Percentiles rank a stretch among this genome's conserved stretches.
Evolutionary conservation across 306 rosid genomes (phyloP).

Genomic region (Lupinus albus): DNA sequence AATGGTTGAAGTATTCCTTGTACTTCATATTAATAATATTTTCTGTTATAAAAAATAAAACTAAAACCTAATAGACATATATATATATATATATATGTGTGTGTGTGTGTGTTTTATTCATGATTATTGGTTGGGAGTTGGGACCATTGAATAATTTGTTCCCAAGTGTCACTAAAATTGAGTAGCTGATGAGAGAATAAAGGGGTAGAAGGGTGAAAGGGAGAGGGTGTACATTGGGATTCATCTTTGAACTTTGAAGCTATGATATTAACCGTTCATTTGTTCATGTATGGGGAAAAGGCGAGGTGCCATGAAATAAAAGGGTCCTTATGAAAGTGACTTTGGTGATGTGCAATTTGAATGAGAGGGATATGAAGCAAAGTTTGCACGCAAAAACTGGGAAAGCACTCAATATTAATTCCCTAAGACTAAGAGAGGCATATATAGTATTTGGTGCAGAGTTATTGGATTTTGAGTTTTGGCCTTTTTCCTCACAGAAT

Average conservation of each 20-base stretch:
- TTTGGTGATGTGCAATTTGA: constrained; percentile 25
- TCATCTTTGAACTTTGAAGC: constrained; percentile 46
- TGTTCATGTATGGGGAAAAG: constrained; percentile 52
- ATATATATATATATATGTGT: too few species aligned
- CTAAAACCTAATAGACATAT: too few species aligned
- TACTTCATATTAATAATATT: too few species aligned
- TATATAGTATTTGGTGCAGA: neutral
- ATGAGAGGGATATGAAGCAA: constrained; percentile 31
- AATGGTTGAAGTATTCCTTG: too few species aligned
- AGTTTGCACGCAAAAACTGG: constrained; percentile 35
- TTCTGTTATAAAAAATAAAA: too few species aligned
- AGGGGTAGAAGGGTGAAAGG: neutral
- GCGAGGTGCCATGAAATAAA: constrained; percentile 38
- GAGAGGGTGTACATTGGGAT: constrained; percentile 3
- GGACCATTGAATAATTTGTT: too few species aligned
- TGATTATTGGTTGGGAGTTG: too few species aligned
- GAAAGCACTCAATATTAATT: neutral
- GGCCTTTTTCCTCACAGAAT: constrained; percentile 39
- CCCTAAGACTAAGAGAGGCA: neutral
- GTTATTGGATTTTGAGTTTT: constrained; percentile 46
- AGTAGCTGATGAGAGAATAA: constrained; percentile 22
- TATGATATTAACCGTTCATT: constrained; percentile 42
- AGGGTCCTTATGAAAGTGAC: constrained; percentile 49
- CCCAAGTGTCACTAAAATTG: constrained; percentile 33
- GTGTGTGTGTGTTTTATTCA: too few species aligned